Conservation (phyloP, 2,329 filamentous ascomycete species). For the Metarhizium humberi region DNA sequence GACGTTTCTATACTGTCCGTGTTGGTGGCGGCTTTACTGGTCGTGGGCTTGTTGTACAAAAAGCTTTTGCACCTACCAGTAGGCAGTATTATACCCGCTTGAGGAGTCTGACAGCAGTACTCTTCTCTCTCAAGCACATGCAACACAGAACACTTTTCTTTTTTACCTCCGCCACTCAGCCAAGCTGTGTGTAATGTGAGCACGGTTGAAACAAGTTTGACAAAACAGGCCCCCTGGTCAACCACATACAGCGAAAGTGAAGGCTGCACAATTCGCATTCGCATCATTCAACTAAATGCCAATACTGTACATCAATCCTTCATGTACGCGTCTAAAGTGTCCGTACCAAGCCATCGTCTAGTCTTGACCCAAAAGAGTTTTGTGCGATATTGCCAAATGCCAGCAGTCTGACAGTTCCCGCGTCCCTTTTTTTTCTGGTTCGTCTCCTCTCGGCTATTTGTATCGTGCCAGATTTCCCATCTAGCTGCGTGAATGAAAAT, state of each 20-base stretch:
- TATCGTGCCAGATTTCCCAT: too few relatives aligned
- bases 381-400: not conserved
- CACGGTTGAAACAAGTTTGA: too few relatives aligned
- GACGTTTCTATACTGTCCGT: not conserved
- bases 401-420: not conserved
- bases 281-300: too few relatives aligned
- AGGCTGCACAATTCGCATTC: too few relatives aligned
- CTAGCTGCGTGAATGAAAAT: not conserved
- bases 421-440: not conserved
- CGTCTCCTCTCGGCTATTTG: too few relatives aligned
- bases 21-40: not conserved
- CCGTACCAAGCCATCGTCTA: not conserved
- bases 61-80: not conserved
- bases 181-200: too few relatives aligned
- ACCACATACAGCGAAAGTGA: too few relatives aligned
- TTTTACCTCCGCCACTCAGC: not conserved
- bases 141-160: not conserved
- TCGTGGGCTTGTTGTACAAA: not conserved
- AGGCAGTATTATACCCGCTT: slow-evolving; percentile 2
- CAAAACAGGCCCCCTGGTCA: too few relatives aligned
- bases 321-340: not conserved
- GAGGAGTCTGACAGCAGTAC: not conserved
- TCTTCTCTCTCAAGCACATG: not conserved
- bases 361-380: not conserved
- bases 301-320: not conserved